Base-by-base conservation (phyloP, 768 basidiomycete genomes). In the Dacryopinax primogenitus region DNA sequence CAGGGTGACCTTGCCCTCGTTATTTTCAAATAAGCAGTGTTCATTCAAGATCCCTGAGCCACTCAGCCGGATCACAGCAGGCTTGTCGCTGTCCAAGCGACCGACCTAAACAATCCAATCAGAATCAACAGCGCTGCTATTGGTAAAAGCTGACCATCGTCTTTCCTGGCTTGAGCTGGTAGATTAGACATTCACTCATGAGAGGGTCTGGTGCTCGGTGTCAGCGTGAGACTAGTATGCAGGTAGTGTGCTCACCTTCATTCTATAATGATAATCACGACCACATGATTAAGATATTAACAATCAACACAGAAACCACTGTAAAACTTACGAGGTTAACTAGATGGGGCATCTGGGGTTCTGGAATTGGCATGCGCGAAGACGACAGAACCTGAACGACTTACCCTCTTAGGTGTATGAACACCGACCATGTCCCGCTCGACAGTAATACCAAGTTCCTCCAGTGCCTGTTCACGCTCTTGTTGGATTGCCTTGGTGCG, bases 341-440 rank as follows among this genome's bases (percentile, higher is more conserved):
- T 68, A 96, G 78, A 79, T 94, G 92, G 3, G 92, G 91, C 85
- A 90, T 92, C 89, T 93, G 71, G 64, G 18, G 18, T 7, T 18
- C 23, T 15, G 12, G 11, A 12, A 23, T 21, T 26, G 44, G 37
- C 15, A 6, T 6, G 64, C 44, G 23, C 15, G 28, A 62, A 21
- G 16, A 30, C 62, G 13, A 13, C 37, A 39, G 13, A 33, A 28
- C 18, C 36, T 9, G 33, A 12, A 35, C 13, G 34, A 62, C 72
- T 44, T 71, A 84, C 90, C 82, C 87, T 92, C 82, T 97, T 98
- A 33, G 96, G 96, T 23, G 96, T 93, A 78, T 96, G 93, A 65
- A 99, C 96, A 62, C 96, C 95, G 65, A 98, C 89, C 65, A 90
- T 77, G 74, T 93, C 90, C 82, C 93, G 97, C 77, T 98, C 95